Evolutionary conservation across 148 eudicot genomes (phyloP).

Genomic region (Camellia japonica): DNA sequence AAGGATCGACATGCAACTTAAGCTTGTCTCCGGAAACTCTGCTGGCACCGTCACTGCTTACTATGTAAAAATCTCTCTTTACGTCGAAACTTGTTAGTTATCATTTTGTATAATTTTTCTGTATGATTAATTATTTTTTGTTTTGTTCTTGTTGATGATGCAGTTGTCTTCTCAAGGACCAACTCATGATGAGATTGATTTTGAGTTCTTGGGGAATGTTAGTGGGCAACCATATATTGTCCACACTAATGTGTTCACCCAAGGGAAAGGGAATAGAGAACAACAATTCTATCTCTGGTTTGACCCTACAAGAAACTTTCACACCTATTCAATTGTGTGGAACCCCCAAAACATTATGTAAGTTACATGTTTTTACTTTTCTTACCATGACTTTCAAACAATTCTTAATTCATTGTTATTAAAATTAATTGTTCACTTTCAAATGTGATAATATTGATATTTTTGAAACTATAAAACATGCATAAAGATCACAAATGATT

Average conservation of each 20-base stretch:
- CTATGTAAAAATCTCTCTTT: background rate
- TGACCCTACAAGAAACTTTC: conserved; percentile 1
- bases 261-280: conserved; percentile 7
- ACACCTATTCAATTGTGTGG: background rate
- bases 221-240: background rate
- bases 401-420: too few species aligned
- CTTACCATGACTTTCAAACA: too few species aligned
- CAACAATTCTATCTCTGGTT: conserved; percentile 8
- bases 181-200: conserved; percentile 6
- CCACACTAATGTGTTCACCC: background rate
- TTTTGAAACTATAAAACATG: too few species aligned
- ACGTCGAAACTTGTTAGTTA: too few species aligned
- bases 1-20: background rate
- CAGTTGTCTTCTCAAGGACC: conserved; percentile 6
- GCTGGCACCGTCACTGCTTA: background rate
- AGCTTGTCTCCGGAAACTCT: background rate
- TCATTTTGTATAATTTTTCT: too few species aligned
- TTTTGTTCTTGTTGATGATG: background rate
- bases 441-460: too few species aligned
- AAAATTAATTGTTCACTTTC: too few species aligned
- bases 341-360: background rate
- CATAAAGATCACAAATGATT: too few species aligned
- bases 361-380: background rate
- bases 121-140: background rate
- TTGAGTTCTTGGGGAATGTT: conserved; percentile 1